A percentile compares a stretch with the other conserved stretches of the same genome.
These are phyloP conservation scores for Phytophthora podocarpi DNA, from an alignment of 352 stramenopile genomes.

Conservation along the genomic window DNA sequence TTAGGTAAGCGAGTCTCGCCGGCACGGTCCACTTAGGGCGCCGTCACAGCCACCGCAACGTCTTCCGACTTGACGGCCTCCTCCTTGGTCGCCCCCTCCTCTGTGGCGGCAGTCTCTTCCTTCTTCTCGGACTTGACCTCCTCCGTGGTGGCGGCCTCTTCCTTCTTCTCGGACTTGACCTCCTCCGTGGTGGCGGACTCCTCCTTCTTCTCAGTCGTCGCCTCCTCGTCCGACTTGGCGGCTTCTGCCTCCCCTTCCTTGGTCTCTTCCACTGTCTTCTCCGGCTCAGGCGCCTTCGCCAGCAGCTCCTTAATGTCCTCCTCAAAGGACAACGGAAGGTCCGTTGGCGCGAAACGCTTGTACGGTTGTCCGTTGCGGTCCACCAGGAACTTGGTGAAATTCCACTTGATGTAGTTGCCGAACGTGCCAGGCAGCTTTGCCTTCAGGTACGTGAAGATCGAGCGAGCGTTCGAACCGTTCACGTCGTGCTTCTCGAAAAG, in stretches of 20 bases:
- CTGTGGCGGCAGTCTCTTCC: slow-evolving; percentile 8
- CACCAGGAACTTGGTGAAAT: slow-evolving; percentile 92
- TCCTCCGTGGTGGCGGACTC: slow-evolving; percentile 11
- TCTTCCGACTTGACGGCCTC: slow-evolving; percentile 26
- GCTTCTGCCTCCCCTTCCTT: slow-evolving; percentile 43
- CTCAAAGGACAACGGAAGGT: slow-evolving; percentile 72
- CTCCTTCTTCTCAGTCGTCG: slow-evolving; percentile 14
- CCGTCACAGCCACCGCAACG: slow-evolving; percentile 23
- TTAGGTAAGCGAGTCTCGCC: slow-evolving; percentile 5
- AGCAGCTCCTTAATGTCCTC: slow-evolving; percentile 82
- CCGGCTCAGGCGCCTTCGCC: slow-evolving; percentile 13
- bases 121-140: slow-evolving; percentile 25
- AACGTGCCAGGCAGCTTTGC: slow-evolving; percentile 67
- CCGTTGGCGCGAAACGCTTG: slow-evolving; percentile 78
- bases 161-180: slow-evolving; percentile 17
- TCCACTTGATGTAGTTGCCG: slow-evolving; percentile 87
- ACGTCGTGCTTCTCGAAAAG: slow-evolving; percentile 89
- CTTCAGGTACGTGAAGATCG: slow-evolving; percentile 89
- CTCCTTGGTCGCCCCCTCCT: slow-evolving; percentile 18
- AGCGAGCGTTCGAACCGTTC: slow-evolving; percentile 78
- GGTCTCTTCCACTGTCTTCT: slow-evolving; percentile 32
- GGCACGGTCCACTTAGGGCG: slow-evolving; percentile 10
- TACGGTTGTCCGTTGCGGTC: slow-evolving; percentile 83
- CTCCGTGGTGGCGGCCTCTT: slow-evolving; percentile 1
- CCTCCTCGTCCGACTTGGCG: slow-evolving; percentile 22